Base-by-base conservation (phyloP, 2,329 filamentous ascomycete genomes). In the Fusarium cyanostomum region DNA sequence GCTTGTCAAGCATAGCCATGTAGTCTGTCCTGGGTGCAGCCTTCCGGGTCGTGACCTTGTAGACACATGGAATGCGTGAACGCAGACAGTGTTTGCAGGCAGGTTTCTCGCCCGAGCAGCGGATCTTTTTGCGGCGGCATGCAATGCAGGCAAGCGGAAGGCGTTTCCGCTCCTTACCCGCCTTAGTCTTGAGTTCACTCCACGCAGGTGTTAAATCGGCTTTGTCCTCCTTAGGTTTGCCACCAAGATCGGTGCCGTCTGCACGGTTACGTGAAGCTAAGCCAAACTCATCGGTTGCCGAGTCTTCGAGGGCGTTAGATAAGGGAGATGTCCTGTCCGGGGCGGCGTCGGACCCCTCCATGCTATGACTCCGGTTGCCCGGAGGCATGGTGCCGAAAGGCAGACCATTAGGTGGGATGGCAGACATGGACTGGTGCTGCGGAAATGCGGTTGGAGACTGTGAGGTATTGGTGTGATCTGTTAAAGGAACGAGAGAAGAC, bases 1-100 rank as follows among this genome's bases (percentile, higher is more conserved):
- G 86, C 78, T 97, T 97, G 78, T 98, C 95, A 70, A 98, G 80
- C 93, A 98, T 98, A 37, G 94, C 93, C 95, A 98, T 98, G 77
- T 98, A 98, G 77, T 98, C 95, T 15, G 95, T 98, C 49, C 95
- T 86, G 3, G 95, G 95, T 4, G 94, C 93, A 2, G 94, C 93
- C 76, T 98, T 98, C 59, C 95, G 86, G 5, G 94, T 93, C 0
- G 94, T 98, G 58, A 97, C 92, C 73, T 98, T 98, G 83, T 98
- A 99, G 5, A 98, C 94, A 74, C 95, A 99, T 2, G 94, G 94
- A 68, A 96, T 96, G 38, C 94, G 87, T 48, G 94, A 96, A 54
- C 94, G 87, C 57, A 96, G 83, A 74, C 95, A 98, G 78, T 98
- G 95, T 77, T 97, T 97, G 82, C 95, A 99, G 1, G 94, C 92